phyloP scores from a whole-genome alignment of 1,284 basidiomycete species.

The Mycosarcoma maydis region DNA sequence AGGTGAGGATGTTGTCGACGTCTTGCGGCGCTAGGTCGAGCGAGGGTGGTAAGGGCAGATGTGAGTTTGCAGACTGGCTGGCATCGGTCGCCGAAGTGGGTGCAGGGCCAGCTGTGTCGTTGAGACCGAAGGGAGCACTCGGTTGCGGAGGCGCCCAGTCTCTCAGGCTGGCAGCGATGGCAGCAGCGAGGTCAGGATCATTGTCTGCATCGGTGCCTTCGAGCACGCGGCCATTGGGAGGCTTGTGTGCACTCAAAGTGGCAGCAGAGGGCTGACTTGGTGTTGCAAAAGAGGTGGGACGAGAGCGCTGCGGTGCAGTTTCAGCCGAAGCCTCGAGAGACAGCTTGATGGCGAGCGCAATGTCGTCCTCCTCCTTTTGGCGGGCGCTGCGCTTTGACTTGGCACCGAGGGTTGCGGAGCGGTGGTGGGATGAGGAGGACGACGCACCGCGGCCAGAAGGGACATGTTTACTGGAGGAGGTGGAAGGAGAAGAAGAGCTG shows the following conservation, averaged over 20 bases:
- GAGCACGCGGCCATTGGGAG: constrained; percentile 57
- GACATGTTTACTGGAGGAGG: constrained; percentile 22
- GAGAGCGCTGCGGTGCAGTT: constrained; percentile 59
- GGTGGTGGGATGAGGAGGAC: constrained; percentile 49
- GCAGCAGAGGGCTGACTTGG: constrained; percentile 69
- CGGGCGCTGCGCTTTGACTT: constrained; percentile 68
- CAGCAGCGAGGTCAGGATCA: constrained; percentile 89
- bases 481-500: constrained; percentile 33
- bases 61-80: constrained; percentile 4
- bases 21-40: constrained; percentile 60
- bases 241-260: constrained; percentile 63
- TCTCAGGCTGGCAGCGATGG: constrained; percentile 91
- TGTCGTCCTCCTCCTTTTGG: constrained; percentile 78
- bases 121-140: constrained; percentile 51
- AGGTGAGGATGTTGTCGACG: constrained; percentile 63
- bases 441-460: constrained; percentile 53
- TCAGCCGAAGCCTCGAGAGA: constrained; percentile 72
- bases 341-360: constrained; percentile 91
- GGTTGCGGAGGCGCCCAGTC: constrained; percentile 70
- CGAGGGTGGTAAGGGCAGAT: constrained; percentile 52
- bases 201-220: constrained; percentile 77
- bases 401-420: constrained; percentile 61
- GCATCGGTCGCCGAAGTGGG: background rate
- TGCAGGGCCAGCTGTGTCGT: constrained; percentile 13
- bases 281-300: constrained; percentile 73